phyloP scores from a whole-genome alignment of 352 stramenopile genomes.

The Stramenopiles sp. region DNA sequence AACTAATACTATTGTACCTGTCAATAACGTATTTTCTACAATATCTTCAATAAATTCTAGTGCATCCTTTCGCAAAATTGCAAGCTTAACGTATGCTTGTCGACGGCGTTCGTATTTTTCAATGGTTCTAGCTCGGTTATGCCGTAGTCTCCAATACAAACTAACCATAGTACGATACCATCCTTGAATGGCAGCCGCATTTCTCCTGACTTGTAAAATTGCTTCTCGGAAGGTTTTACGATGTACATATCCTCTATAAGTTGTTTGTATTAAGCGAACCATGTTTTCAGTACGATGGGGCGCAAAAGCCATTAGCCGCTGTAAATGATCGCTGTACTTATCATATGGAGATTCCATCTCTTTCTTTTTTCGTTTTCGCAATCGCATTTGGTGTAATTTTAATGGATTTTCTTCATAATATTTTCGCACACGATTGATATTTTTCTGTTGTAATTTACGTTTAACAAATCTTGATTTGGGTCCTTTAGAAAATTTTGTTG shows the following conservation, averaged over 20 bases:
- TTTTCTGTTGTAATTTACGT: neutral
- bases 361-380: neutral
- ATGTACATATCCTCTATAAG: neutral
- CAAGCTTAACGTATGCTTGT: neutral
- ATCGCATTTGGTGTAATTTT: neutral
- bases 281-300: neutral
- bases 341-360: neutral
- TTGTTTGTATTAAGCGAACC: neutral
- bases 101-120: neutral
- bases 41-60: neutral
- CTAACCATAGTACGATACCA: neutral
- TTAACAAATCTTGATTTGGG: neutral
- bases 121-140: neutral
- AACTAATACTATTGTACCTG: neutral
- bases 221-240: neutral
- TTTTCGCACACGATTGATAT: neutral
- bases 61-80: neutral
- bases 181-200: neutral
- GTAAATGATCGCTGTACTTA: neutral
- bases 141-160: neutral
- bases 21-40: neutral
- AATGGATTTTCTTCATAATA: neutral
- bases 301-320: neutral
- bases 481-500: neutral
- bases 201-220: neutral